phyloP scores from a whole-genome alignment of 1,139 yeast species.

The Taiozyma sp. region DNA sequence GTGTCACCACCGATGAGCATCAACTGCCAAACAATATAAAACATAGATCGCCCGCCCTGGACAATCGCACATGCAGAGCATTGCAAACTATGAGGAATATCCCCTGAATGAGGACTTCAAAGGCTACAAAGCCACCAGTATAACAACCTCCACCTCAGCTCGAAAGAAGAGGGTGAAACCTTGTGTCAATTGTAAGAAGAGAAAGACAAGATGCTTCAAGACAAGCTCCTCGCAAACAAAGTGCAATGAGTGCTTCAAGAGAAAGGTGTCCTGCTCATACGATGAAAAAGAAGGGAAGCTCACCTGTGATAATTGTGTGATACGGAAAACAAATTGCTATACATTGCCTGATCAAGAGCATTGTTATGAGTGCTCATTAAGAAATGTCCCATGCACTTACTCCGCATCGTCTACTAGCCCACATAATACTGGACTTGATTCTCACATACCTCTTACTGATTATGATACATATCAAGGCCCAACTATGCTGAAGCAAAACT shows the following conservation, averaged over 20 bases:
- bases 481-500: constrained; percentile 15
- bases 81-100: constrained; percentile 7
- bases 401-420: neutral
- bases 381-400: constrained; percentile 13
- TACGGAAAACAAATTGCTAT: constrained; percentile 17
- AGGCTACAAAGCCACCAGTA: constrained; percentile 5
- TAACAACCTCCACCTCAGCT: neutral
- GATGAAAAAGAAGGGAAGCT: neutral
- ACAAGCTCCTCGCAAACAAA: constrained; percentile 2
- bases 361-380: constrained; percentile 17
- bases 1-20: neutral
- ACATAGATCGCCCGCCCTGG: neutral
- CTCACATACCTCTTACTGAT: constrained; percentile 4
- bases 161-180: constrained; percentile 14
- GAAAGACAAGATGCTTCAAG: constrained; percentile 28
- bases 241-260: constrained; percentile 18
- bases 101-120: constrained; percentile 13
- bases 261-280: constrained; percentile 4
- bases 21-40: too few relatives aligned
- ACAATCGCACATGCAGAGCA: neutral
- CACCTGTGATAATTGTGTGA: constrained; percentile 18
- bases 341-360: neutral
- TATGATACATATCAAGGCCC: constrained; percentile 15
- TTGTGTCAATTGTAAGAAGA: constrained; percentile 22
- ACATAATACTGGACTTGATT: neutral